phyloP scores from a whole-genome alignment of 2,329 filamentous ascomycete species.

The Colletotrichum liaoningense region DNA sequence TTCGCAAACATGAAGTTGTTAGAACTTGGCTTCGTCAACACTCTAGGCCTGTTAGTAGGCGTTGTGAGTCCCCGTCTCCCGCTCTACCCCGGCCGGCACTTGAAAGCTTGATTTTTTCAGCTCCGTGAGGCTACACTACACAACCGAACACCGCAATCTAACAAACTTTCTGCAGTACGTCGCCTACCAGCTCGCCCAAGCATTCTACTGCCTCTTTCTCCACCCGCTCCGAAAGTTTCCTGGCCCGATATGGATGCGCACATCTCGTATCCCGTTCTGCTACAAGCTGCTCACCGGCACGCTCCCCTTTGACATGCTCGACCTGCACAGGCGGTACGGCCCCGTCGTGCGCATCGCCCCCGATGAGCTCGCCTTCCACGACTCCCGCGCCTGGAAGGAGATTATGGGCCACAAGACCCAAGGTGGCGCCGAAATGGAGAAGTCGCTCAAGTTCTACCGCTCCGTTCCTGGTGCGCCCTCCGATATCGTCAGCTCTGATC shows the following conservation, averaged over 20 bases:
- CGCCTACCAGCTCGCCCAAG: background rate
- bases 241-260: slow-evolving; percentile 39
- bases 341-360: slow-evolving; percentile 58
- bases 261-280: slow-evolving; percentile 8
- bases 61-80: slow-evolving; percentile 14
- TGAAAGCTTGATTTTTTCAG: too few relatives aligned
- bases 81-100: background rate
- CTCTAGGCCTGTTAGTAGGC: slow-evolving; percentile 1
- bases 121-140: background rate
- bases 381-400: slow-evolving; percentile 51
- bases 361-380: slow-evolving; percentile 58
- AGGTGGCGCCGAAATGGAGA: slow-evolving; percentile 31
- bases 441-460: slow-evolving; percentile 28
- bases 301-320: slow-evolving; percentile 42
- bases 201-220: slow-evolving; percentile 43
- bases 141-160: background rate
- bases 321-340: slow-evolving; percentile 54
- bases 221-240: slow-evolving; percentile 46
- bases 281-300: slow-evolving; percentile 38
- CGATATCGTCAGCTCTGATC: slow-evolving; percentile 36
- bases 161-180: slow-evolving; percentile 17
- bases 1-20: slow-evolving; percentile 11
- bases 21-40: slow-evolving; percentile 16
- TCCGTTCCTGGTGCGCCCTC: background rate
- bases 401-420: slow-evolving; percentile 49